These are phyloP conservation scores for Pugionium cornutum DNA, from an alignment of 345 rosid species.

Conservation along the genomic window DNA sequence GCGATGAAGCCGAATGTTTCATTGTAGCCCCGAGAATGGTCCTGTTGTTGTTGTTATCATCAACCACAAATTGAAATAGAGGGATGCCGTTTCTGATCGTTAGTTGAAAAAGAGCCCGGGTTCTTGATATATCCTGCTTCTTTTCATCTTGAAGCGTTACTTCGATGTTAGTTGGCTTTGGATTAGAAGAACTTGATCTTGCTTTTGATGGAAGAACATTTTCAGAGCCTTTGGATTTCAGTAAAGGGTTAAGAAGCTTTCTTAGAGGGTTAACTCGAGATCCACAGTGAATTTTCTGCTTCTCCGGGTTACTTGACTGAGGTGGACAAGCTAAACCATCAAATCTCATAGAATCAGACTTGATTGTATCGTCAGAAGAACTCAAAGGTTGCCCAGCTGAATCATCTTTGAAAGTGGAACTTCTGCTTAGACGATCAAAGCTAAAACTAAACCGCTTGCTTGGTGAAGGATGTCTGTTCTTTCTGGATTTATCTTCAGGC, in stretches of 20 bases:
- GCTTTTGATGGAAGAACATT: constrained; percentile 42
- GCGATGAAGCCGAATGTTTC: constrained; percentile 43
- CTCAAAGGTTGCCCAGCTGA: constrained; percentile 49
- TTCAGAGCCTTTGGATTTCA: constrained; percentile 58
- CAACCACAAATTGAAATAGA: constrained; percentile 62
- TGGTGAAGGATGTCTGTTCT: constrained; percentile 57
- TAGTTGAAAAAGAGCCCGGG: constrained; percentile 64
- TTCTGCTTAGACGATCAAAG: constrained; percentile 67
- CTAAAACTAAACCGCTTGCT: constrained; percentile 80
- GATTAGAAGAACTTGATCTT: constrained; percentile 40
- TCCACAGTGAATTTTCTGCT: constrained; percentile 19
- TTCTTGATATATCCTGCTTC: constrained; percentile 42
- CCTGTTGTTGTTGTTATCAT: constrained; percentile 37
- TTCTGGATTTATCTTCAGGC: constrained; percentile 40
- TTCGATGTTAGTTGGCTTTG: constrained; percentile 30
- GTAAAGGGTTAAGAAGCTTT: neutral
- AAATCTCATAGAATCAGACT: constrained; percentile 58
- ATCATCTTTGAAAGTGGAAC: constrained; percentile 75
- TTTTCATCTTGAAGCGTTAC: constrained; percentile 30
- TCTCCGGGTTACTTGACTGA: constrained; percentile 42
- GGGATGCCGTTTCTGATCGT: constrained; percentile 68
- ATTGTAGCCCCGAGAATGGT: constrained; percentile 63
- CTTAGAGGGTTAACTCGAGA: constrained; percentile 61
- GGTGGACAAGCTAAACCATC: constrained; percentile 43
- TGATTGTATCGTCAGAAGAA: constrained; percentile 47